These are phyloP conservation scores for Colletotrichum tropicale DNA, from an alignment of 2,329 filamentous ascomycete genomes.

Conservation along the genomic window DNA sequence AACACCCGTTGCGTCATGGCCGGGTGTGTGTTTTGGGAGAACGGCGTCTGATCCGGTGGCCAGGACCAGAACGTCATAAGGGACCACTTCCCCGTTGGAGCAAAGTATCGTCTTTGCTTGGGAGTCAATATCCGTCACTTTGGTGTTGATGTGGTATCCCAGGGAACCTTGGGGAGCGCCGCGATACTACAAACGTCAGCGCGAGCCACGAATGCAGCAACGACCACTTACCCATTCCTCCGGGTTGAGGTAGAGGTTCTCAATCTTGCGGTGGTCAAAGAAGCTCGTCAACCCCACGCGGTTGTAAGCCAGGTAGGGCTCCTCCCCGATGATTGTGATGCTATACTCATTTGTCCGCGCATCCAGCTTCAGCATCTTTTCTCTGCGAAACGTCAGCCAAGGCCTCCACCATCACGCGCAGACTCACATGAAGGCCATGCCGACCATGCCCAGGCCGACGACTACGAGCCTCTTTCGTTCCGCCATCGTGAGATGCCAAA, in stretches of 20 bases:
- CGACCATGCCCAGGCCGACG: constrained; percentile 91
- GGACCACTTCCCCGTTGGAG: constrained; percentile 69
- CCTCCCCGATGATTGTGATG: constrained; percentile 85
- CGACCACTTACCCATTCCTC: constrained; percentile 72
- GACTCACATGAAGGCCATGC: constrained; percentile 83
- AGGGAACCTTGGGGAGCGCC: constrained; percentile 70
- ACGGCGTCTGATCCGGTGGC: constrained; percentile 88
- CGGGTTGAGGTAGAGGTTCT: constrained; percentile 88
- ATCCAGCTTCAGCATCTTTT: constrained; percentile 88
- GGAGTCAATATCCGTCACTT: constrained; percentile 69
- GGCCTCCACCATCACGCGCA: not conserved
- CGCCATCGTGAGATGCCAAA: constrained; percentile 36
- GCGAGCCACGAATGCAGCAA: too few species aligned
- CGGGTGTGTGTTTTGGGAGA: constrained; percentile 72
- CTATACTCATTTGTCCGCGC: constrained; percentile 76
- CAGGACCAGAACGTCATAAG: constrained; percentile 82
- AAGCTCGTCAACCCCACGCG: constrained; percentile 88
- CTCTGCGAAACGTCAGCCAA: constrained; percentile 52
- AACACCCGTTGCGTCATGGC: constrained; percentile 79
- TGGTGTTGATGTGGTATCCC: constrained; percentile 76
- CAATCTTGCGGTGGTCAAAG: constrained; percentile 84
- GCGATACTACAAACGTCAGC: constrained; percentile 60
- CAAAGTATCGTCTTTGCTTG: constrained; percentile 71
- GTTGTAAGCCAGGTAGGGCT: constrained; percentile 88
- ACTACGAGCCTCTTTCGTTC: constrained; percentile 75